These are phyloP conservation scores for Huntiella bhutanensis DNA, from an alignment of 2,329 filamentous ascomycete species.

Conservation along the genomic window DNA sequence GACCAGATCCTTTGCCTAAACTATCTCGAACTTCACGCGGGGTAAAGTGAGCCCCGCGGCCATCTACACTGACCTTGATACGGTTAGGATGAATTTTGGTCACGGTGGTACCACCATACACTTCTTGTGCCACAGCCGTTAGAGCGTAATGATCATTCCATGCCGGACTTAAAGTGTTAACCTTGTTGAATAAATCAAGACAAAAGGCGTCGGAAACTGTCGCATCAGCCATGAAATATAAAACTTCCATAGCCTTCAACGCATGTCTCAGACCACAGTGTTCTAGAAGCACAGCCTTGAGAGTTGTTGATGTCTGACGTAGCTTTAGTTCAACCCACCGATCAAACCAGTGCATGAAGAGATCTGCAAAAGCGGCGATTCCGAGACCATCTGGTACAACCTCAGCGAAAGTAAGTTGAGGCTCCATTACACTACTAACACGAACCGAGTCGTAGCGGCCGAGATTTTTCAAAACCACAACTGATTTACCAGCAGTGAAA, in stretches of 20 bases:
- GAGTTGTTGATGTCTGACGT: constrained; percentile 43
- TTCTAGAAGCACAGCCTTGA: constrained; percentile 48
- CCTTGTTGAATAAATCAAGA: constrained; percentile 50
- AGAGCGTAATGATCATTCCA: constrained; percentile 75
- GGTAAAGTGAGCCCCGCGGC: constrained; percentile 22
- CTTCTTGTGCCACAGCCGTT: constrained; percentile 57
- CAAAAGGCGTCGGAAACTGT: constrained; percentile 46
- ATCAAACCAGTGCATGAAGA: constrained; percentile 53
- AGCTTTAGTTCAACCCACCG: constrained; percentile 63
- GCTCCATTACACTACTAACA: constrained; percentile 20
- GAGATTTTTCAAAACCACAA: constrained; percentile 62
- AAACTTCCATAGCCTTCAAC: constrained; percentile 45
- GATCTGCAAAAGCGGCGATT: constrained; percentile 51
- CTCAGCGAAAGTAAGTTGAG: constrained; percentile 34
- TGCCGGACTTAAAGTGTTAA: constrained; percentile 38
- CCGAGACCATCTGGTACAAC: constrained; percentile 30
- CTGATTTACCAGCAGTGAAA: constrained; percentile 75
- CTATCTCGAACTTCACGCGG: constrained; percentile 33
- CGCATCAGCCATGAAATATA: constrained; percentile 66
- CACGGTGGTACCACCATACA: constrained; percentile 32
- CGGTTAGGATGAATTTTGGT: constrained; percentile 39
- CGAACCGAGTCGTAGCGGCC: constrained; percentile 28
- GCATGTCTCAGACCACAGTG: constrained; percentile 47
- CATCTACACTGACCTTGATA: constrained; percentile 37
- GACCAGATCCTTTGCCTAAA: constrained; percentile 26